Evolutionary conservation across 1,284 basidiomycete species (phyloP), one percentile per base, ranked within the genome.

Genomic region (Leccinum huronense): DNA sequence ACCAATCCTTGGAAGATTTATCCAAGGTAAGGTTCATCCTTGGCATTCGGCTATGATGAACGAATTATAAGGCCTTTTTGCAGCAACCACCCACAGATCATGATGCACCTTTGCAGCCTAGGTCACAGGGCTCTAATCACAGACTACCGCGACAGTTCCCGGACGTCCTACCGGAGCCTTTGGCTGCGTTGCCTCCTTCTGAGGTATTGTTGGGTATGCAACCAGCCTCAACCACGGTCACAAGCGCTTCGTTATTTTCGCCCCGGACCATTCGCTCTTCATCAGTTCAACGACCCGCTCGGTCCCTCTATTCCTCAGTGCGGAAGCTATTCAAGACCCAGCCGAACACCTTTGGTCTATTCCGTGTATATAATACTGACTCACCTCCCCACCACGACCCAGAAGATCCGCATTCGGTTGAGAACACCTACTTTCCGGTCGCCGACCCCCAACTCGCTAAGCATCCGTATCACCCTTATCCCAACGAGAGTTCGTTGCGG

Each of bases 401-500:
- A 27, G 23, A 27, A 27, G 42, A 45, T 42, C 40, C 40, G 40
- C 40, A 14, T 42, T 42, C 40, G 14, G 16, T 45, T 45, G 42
- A 45, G 14, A 45, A 45, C 16, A 45, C 16, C 11, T n/a, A 5
- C 8, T 45, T 14, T 6, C 42, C 42, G n/a, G 16, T 19, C 16
- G n/a, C 14, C n/a, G 42, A 7, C 42, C 16, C 42, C 14, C 16
- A 45, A 45, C 42, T 14, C 8, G 11, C 42, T 16, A 45, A 45
- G 16, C 55, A 48, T 33, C 38, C 58, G 6, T 66, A 36, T 31
- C 6, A 61, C 31, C 58, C 59, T 7, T 64, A 66, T 42, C 65
- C 62, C 3, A 66, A 66, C 11, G 40, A 63, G 27, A 61, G 8
- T 42, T 42, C 40, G 14, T 13, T 42, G 40, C 13, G 40, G 40